These are phyloP conservation scores for Lizonia empirigonia DNA, from an alignment of 2,329 filamentous ascomycete species.

Conservation along the genomic window DNA sequence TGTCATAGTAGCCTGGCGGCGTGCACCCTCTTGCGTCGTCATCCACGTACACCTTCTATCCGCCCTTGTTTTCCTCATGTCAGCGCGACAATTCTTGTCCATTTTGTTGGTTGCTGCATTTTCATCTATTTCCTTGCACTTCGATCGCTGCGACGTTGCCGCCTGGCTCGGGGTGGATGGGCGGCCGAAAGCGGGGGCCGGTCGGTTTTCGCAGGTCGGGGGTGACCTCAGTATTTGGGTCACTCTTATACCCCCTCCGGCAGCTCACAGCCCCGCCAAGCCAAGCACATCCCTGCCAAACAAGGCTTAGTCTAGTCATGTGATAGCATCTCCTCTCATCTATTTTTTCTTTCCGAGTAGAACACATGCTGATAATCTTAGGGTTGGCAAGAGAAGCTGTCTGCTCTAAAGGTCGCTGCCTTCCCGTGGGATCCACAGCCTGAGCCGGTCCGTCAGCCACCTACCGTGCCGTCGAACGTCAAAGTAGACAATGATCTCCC, in stretches of 20 bases:
- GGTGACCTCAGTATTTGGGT: conserved; percentile 53
- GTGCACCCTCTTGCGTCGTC: conserved; percentile 23
- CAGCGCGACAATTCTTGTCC: neutral
- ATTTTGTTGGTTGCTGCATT: conserved; percentile 12
- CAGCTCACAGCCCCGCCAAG: conserved; percentile 45
- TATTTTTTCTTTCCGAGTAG: neutral
- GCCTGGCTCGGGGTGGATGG: conserved; percentile 37
- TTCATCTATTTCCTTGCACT: conserved; percentile 26
- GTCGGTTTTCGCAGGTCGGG: conserved; percentile 45
- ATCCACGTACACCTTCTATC: conserved; percentile 8
- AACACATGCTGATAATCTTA: conserved; percentile 50
- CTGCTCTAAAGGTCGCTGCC: conserved; percentile 78
- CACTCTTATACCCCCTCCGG: conserved; percentile 55
- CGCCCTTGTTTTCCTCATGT: conserved; percentile 8
- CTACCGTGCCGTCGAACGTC: conserved; percentile 51
- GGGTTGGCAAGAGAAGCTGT: conserved; percentile 94
- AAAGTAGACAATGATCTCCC: conserved; percentile 42
- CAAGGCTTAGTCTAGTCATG: conserved; percentile 44
- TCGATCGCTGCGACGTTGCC: conserved; percentile 24
- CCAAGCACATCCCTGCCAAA: conserved; percentile 39
- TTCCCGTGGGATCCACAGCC: conserved; percentile 91
- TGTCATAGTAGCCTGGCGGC: conserved; percentile 50
- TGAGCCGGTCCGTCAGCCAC: conserved; percentile 58
- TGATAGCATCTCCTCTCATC: conserved; percentile 29
- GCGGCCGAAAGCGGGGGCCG: conserved; percentile 52